phyloP scores from a whole-genome alignment of 1,139 yeast genomes.

The Yamadazyma dushanensis region DNA sequence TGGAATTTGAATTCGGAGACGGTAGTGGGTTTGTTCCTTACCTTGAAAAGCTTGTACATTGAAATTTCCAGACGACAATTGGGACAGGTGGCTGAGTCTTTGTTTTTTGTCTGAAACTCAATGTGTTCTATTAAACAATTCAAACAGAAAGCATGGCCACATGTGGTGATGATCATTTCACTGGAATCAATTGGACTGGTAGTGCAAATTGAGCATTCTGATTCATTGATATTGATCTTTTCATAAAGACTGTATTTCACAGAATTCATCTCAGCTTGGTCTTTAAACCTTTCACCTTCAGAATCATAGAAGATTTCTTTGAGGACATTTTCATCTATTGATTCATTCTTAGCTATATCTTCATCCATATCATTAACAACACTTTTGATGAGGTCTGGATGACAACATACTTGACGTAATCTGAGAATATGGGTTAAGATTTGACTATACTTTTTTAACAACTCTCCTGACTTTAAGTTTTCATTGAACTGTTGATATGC shows the following conservation, averaged over 20 bases:
- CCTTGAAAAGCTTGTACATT: slow-evolving; percentile 42
- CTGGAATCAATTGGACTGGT: slow-evolving; percentile 56
- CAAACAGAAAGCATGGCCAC: slow-evolving; percentile 81
- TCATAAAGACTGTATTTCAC: slow-evolving; percentile 27
- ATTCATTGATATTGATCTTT: slow-evolving; percentile 32
- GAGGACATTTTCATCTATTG: slow-evolving; percentile 19
- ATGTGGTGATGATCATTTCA: slow-evolving; percentile 67
- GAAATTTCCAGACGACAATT: slow-evolving; percentile 53
- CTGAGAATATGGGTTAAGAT: slow-evolving; percentile 82
- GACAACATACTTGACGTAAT: slow-evolving; percentile 87
- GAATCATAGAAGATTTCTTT: slow-evolving; percentile 17
- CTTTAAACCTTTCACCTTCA: slow-evolving; percentile 33
- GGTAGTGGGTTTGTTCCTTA: slow-evolving; percentile 29
- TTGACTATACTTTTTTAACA: slow-evolving; percentile 73
- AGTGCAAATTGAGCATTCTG: slow-evolving; percentile 87
- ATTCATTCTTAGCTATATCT: slow-evolving; percentile 24
- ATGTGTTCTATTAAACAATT: slow-evolving; percentile 75
- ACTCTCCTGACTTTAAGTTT: slow-evolving; percentile 64
- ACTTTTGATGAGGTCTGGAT: slow-evolving; percentile 60
- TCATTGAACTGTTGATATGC: slow-evolving; percentile 70
- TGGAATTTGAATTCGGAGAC: slow-evolving; percentile 37
- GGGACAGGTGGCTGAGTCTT: slow-evolving; percentile 50
- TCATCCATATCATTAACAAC: slow-evolving; percentile 38
- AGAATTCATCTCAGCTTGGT: slow-evolving; percentile 31
- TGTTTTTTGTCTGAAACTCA: slow-evolving; percentile 35